phyloP scores from a whole-genome alignment of 1,284 basidiomycete genomes.

The Polyporus tsugae region DNA sequence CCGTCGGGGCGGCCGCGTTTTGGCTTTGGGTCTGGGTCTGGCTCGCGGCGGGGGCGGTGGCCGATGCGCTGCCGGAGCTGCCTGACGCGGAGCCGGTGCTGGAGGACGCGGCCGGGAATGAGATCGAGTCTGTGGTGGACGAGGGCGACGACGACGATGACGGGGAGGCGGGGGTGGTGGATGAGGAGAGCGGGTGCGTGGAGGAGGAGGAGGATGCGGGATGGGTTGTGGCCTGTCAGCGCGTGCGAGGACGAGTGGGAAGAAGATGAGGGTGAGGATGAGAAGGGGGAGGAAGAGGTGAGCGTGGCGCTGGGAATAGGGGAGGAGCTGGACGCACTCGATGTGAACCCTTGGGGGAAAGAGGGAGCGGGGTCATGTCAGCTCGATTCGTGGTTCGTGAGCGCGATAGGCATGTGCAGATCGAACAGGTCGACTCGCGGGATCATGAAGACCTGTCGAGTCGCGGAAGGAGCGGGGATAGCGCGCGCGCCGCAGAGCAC shows the following conservation, averaged over 20 bases:
- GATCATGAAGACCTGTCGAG: neutral
- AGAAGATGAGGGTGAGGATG: neutral
- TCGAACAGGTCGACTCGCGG: neutral
- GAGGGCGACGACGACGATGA: neutral
- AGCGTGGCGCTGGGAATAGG: neutral
- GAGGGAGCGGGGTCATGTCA: neutral
- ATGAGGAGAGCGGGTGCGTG: neutral
- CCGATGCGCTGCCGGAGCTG: neutral
- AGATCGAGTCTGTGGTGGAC: neutral
- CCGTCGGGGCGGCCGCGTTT: neutral
- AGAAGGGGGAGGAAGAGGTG: neutral
- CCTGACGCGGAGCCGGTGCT: neutral
- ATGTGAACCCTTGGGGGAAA: neutral
- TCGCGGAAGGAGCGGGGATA: neutral
- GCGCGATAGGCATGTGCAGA: neutral
- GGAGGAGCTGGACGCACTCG: slow-evolving; percentile 5
- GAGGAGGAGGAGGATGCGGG: neutral
- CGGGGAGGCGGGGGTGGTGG: neutral
- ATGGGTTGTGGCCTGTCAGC: neutral
- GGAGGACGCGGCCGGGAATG: neutral
- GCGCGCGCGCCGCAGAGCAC: neutral
- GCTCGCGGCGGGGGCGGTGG: neutral
- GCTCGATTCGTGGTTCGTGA: neutral
- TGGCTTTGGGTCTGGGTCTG: neutral
- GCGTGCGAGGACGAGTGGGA: neutral